Conservation (phyloP, 2,329 filamentous ascomycete species). For the Colletotrichum sp. region DNA sequence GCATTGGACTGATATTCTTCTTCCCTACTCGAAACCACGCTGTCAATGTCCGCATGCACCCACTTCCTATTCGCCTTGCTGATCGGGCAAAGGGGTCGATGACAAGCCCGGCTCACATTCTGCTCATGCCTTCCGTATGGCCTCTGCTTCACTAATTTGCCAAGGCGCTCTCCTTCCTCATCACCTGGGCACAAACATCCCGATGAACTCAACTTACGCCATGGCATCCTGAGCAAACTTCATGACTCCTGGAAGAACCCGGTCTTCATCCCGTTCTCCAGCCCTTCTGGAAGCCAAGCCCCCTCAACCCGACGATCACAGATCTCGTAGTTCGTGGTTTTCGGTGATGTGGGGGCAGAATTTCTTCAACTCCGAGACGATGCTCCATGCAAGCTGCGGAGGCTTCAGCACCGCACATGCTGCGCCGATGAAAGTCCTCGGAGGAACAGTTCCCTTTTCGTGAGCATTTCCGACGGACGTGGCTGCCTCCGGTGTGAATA, state of each 20-base stretch:
- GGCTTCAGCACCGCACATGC: not conserved
- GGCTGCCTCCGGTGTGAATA: not conserved
- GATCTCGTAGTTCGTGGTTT: not conserved
- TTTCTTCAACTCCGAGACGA: not conserved
- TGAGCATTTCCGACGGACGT: not conserved
- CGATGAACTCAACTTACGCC: not conserved
- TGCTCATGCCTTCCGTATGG: not conserved
- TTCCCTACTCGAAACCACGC: not conserved
- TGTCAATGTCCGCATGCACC: not conserved
- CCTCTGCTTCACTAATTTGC: not conserved
- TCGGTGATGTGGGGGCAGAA: not conserved
- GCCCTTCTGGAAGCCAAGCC: not conserved
- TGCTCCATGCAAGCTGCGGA: not conserved
- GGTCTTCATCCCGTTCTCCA: not conserved
- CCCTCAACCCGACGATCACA: not conserved
- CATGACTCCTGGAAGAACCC: not conserved
- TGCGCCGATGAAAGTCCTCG: not conserved
- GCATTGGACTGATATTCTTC: not conserved
- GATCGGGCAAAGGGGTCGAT: not conserved
- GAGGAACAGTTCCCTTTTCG: not conserved
- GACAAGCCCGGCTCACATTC: not conserved
- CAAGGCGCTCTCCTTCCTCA: not conserved
- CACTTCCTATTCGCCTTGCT: not conserved
- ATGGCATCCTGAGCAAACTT: not conserved
- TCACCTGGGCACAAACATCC: not conserved